phyloP scores from a whole-genome alignment of 352 stramenopile species.

The Phytopythium boreale region DNA sequence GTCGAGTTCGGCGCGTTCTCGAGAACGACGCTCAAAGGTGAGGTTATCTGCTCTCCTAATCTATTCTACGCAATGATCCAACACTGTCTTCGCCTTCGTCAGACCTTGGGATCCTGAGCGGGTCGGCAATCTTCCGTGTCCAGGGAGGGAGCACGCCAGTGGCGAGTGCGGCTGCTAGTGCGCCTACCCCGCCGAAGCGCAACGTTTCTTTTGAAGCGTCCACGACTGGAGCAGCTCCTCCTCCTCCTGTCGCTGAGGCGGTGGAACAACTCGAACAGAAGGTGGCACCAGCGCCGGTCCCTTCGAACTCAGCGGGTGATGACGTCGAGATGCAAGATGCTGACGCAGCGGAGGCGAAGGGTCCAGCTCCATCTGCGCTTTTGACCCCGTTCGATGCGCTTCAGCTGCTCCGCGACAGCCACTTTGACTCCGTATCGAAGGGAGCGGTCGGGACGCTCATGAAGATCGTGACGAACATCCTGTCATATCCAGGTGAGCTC shows the following conservation, averaged over 20 bases:
- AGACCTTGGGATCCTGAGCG: conserved; percentile 78
- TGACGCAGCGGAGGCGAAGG: conserved; percentile 6
- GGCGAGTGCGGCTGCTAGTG: conserved; percentile 3
- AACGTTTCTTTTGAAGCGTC: conserved; percentile 18
- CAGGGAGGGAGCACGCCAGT: conserved; percentile 19
- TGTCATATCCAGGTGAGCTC: conserved; percentile 68
- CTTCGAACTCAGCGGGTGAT: conserved; percentile 1
- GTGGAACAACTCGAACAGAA: not conserved
- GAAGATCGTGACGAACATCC: conserved; percentile 85
- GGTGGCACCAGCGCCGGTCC: not conserved
- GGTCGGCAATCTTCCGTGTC: conserved; percentile 85
- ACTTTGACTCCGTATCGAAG: conserved; percentile 71
- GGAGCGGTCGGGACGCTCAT: conserved; percentile 67
- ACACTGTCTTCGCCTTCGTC: not conserved
- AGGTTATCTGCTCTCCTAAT: not conserved
- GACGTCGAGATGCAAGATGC: conserved; percentile 57
- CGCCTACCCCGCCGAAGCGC: not conserved
- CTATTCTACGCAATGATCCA: not conserved
- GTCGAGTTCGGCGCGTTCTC: conserved; percentile 48
- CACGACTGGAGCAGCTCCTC: not conserved
- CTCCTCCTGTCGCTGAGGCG: not conserved
- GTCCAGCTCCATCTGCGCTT: not conserved
- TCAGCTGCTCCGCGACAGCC: conserved; percentile 67
- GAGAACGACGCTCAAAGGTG: conserved; percentile 68
- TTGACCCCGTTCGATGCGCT: conserved; percentile 63